phyloP scores from a whole-genome alignment of 495 filamentous ascomycete genomes.

The Lasiosphaeriaceae sp. region DNA sequence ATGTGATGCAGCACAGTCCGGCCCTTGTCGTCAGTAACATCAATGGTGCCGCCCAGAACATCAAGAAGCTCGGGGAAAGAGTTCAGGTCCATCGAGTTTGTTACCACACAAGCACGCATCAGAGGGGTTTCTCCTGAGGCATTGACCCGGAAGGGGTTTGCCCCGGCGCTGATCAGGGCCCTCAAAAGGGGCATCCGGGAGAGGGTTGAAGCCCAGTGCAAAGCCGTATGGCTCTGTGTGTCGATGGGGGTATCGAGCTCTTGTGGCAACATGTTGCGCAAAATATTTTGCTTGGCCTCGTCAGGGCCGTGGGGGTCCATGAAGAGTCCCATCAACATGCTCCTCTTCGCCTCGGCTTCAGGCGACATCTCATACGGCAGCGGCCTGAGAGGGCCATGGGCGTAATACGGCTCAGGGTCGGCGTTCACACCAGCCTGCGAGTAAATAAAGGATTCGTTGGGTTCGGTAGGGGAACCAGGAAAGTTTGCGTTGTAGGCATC shows the following conservation, averaged over 20 bases:
- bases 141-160: slow-evolving; percentile 83
- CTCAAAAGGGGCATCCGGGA: slow-evolving; percentile 77
- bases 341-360: slow-evolving; percentile 68
- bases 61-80: slow-evolving; percentile 82
- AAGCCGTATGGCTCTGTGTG: slow-evolving; percentile 74
- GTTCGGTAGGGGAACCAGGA: slow-evolving; percentile 72
- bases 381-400: slow-evolving; percentile 59
- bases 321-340: slow-evolving; percentile 82
- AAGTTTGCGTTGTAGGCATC: slow-evolving; percentile 45
- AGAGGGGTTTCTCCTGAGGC: slow-evolving; percentile 83
- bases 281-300: slow-evolving; percentile 36
- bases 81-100: slow-evolving; percentile 82
- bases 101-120: slow-evolving; percentile 81
- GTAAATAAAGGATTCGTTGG: slow-evolving; percentile 79
- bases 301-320: slow-evolving; percentile 61
- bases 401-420: slow-evolving; percentile 49
- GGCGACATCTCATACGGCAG: slow-evolving; percentile 63
- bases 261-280: slow-evolving; percentile 61
- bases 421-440: slow-evolving; percentile 53
- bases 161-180: slow-evolving; percentile 75
- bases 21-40: slow-evolving; percentile 80
- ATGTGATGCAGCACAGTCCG: slow-evolving; percentile 95
- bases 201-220: slow-evolving; percentile 97
- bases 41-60: slow-evolving; percentile 83
- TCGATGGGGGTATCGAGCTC: slow-evolving; percentile 92